Base-by-base conservation (phyloP, 106 monocot species). In the Chionographis japonica region DNA sequence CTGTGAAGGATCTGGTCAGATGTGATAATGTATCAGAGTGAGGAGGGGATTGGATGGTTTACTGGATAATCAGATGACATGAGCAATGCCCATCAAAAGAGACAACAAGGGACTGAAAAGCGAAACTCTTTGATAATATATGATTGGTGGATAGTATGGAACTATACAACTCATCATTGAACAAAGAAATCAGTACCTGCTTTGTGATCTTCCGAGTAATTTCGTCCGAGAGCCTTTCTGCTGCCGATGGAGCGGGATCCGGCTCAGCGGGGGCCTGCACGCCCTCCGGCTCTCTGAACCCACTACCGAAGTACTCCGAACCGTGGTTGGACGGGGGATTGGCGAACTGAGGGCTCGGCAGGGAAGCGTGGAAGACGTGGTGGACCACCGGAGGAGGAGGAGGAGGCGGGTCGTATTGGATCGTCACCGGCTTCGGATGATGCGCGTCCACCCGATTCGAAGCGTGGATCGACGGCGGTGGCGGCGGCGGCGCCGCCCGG, bases 141-240 rank as follows among this genome's bases (percentile, higher is more conserved):
- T 27, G 27, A 27, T 27, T 27, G 27, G 27, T 27, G 27, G 27
- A 27, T 27, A 27, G 27, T 27, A 27, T 27, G 27, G 27, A 27
- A 27, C 27, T 27, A 27, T 27, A 27, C 27, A 27, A 27, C 27
- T 27, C 27, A 27, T 27, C 27, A 27, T 27, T 27, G 27, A 27
- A 27, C 27, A 27, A 27, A 27, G 27, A 27, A 27, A 27, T 27
- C 27, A 27, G 27, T 27, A 75, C 75, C 75, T 75, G 75, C 67
- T 75, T 75, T 4, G 61, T 68, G 61, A 75, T 62, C 43, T 75
- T 75, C 61, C 68, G 68, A 53, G 36, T 58, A n/a, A 56, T 59
- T 15, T 75, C 68, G 9, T 75, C 75, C 0, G 75, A 61, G 36
- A 75, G 62, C 19, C 68, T 39, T 14, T 75, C 75, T 58, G 35